phyloP scores from a whole-genome alignment of 345 rosid species.

The Punica granatum region DNA sequence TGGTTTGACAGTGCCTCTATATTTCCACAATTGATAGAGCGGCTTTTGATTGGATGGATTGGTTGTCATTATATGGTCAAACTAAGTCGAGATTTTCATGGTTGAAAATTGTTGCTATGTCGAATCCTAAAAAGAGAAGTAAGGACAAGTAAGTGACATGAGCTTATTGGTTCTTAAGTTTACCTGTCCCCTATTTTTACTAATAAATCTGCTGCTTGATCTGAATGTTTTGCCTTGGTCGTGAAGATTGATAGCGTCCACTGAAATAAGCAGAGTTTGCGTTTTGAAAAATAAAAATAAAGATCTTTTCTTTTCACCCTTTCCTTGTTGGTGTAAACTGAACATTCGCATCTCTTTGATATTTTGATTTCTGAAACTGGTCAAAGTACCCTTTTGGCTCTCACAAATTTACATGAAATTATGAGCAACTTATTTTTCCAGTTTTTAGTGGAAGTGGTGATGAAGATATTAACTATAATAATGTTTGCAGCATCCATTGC shows the following conservation, averaged over 20 bases:
- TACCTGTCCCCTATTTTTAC: not conserved
- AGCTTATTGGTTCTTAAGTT: not conserved
- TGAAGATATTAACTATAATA: not conserved
- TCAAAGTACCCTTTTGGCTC: too few relatives aligned
- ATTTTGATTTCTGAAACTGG: too few relatives aligned
- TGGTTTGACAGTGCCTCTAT: not conserved
- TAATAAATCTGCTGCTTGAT: not conserved
- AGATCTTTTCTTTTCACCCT: not conserved
- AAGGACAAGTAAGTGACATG: not conserved
- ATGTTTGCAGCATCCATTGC: slow-evolving; percentile 41
- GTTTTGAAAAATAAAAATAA: not conserved
- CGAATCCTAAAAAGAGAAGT: too few relatives aligned
- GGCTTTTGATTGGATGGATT: not conserved
- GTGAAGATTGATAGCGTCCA: not conserved
- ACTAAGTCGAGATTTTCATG: not conserved
- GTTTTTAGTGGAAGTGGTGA: too few relatives aligned
- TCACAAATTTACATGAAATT: too few relatives aligned
- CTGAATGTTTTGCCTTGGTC: not conserved
- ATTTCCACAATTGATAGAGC: too few relatives aligned
- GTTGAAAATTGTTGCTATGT: too few relatives aligned
- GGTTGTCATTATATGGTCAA: not conserved
- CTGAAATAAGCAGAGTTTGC: not conserved
- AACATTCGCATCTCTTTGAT: too few relatives aligned
- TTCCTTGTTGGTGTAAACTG: too few relatives aligned
- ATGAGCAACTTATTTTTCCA: too few relatives aligned